Conservation (phyloP, 2,329 filamentous ascomycete species). For the Fusarium floridanum region DNA sequence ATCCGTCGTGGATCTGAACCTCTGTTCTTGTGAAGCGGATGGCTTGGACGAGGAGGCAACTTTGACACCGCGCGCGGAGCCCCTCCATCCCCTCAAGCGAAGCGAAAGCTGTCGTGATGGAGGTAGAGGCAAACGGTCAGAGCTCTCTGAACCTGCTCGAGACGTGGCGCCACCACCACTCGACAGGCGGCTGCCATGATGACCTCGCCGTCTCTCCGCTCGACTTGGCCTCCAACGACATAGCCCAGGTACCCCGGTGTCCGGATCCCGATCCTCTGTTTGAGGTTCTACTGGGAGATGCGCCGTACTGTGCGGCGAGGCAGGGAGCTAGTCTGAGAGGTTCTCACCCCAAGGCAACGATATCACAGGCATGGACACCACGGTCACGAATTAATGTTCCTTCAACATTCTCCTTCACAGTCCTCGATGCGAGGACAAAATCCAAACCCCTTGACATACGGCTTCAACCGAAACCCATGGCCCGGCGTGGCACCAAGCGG, state of each 20-base stretch:
- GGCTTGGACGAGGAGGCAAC: conserved; percentile 32
- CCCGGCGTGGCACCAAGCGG: conserved; percentile 59
- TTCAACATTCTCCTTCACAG: conserved; percentile 31
- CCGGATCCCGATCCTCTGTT: conserved; percentile 38
- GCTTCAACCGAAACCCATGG: background rate
- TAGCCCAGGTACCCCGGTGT: conserved; percentile 42
- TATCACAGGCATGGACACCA: background rate
- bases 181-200: conserved; percentile 39
- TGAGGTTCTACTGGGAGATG: conserved; percentile 36
- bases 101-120: conserved; percentile 44
- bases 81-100: conserved; percentile 34
- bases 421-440: conserved; percentile 5
- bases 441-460: conserved; percentile 28
- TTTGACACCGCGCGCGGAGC: conserved; percentile 39
- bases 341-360: background rate
- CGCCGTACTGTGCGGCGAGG: background rate
- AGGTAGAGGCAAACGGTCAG: conserved; percentile 44
- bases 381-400: conserved; percentile 4
- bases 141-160: conserved; percentile 42
- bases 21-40: conserved; percentile 35
- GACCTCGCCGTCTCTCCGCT: conserved; percentile 36
- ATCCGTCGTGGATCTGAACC: conserved; percentile 9
- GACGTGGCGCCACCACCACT: conserved; percentile 37
- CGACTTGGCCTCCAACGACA: conserved; percentile 30
- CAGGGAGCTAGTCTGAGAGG: conserved; percentile 1